Base-by-base conservation (phyloP, 257 asterid genomes). In the Nicotiana sylvestris region DNA sequence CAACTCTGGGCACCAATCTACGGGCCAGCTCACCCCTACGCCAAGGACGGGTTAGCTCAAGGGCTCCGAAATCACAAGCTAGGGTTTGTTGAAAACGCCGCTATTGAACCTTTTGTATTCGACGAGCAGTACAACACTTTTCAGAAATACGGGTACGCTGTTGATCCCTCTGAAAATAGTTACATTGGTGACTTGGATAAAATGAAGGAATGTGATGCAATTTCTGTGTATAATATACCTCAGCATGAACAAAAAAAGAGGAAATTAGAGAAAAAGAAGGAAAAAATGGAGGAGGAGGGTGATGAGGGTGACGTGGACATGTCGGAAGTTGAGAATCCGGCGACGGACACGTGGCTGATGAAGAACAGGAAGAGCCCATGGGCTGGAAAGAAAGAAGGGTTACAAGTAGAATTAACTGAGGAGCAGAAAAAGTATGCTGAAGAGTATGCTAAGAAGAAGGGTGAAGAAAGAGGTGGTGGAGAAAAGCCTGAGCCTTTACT, bases 361-460 rank as follows among this genome's bases (percentile, higher is more conserved):
- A 96, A 84, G 93, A 96, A 96, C 77, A 86, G 97, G 89, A 94
- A 90, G 94, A 94, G 98, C 57, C 99, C 99, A 0, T 96, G 98
- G 99, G 88, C 98, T 1, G 98, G 99, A 84, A 92, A 90, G 97
- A 93, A 82, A 80, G 97, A 96, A 21, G 92, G 92, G 85, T 79
- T 91, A 69, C 95, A 93, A 57, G 93, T 79, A 0, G 98, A 94
- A 84, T 86, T 96, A 84, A 92, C 98, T 0, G 99, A 96, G 89
- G 98, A 96, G 89, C 98, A 96, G 87, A 94, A 93, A 93, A 96
- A 93, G 89, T 96, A 96, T 69, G 99, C 99, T 0, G 99, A 96
- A 86, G 99, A 94, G 90, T 91, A 94, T 79, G 99, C 95, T 1
- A 96, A 90, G 93, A 96, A 94, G 94, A 91, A 96, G 88, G 97